phyloP scores from a whole-genome alignment of 208 protist species.

The Trypanosoma melophagium region DNA sequence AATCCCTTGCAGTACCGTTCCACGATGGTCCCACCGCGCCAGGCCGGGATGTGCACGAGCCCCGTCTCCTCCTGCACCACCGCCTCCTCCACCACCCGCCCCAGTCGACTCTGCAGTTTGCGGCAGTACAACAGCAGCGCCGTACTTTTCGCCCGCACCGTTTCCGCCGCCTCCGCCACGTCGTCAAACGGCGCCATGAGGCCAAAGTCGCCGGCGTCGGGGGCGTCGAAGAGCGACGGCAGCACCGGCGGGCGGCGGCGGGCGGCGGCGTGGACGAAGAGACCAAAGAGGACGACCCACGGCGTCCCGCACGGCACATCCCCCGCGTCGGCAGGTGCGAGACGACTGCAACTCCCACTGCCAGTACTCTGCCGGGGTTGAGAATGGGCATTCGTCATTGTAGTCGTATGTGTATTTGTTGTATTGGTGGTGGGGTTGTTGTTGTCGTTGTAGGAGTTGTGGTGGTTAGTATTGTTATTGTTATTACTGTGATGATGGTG shows the following conservation, averaged over 20 bases:
- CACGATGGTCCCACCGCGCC: slow-evolving; percentile 25
- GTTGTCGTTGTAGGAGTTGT: background rate
- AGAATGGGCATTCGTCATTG: too few relatives aligned
- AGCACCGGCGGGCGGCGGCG: background rate
- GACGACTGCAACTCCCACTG: too few relatives aligned
- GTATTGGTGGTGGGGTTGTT: too few relatives aligned
- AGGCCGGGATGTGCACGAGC: slow-evolving; percentile 16
- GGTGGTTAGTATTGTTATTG: background rate
- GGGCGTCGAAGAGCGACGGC: slow-evolving; percentile 19
- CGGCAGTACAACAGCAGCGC: slow-evolving; percentile 30
- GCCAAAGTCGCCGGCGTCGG: slow-evolving; percentile 23
- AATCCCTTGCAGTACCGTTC: slow-evolving; percentile 27
- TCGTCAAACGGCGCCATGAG: slow-evolving; percentile 26
- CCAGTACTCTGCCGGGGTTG: too few relatives aligned
- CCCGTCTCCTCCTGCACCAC: slow-evolving; percentile 31
- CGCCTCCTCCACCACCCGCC: slow-evolving; percentile 30
- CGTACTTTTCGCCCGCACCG: slow-evolving; percentile 27
- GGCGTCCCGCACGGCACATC: slow-evolving; percentile 9
- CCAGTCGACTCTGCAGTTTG: slow-evolving; percentile 29
- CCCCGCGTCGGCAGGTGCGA: background rate
- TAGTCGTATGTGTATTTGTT: too few relatives aligned
- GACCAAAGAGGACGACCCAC: slow-evolving; percentile 27
- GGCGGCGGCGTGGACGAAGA: slow-evolving; percentile 23
- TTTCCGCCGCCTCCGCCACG: slow-evolving; percentile 23
- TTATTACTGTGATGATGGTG: background rate